Base-by-base conservation (phyloP, 306 rosid species). In the Erythrophleum fordii region DNA sequence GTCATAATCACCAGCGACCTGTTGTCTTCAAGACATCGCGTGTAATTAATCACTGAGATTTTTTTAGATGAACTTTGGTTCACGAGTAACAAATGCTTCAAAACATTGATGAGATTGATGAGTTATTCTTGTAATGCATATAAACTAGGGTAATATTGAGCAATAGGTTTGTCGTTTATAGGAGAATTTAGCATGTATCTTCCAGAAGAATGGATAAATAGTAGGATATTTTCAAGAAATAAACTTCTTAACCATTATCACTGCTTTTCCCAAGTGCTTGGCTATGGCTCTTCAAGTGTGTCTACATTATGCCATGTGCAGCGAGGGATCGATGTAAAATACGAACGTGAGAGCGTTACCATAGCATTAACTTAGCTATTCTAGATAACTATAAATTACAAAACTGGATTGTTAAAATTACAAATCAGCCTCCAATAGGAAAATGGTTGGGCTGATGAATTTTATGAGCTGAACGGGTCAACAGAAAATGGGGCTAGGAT, bases 401-500 rank as follows among this genome's bases (percentile, higher is more conserved):
- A 31, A 78, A 75, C 58, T n/a, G 59, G 62, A 75, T 34, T 65
- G 75, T 51, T 78, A 78, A 79, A 87, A 82, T 77, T 83, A 89
- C 91, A 89, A 78, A 86, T 81, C 88, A 88, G 80, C 87, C 6
- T 46, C 51, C 51, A 62, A 31, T 75, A 59, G 58, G 29, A 44
- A 55, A 52, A 46, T 31, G 53, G 64, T 45, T 83, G 84, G 85
- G 91, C 82, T 42, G 67, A 87, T 87, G 82, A 95, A 91, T 85
- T 75, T 81, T 81, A 87, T 81, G 73, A 88, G 83, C 86, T 84
- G 86, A 95, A 93, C 88, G 87, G 83, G 81, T 73, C 64, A 84
- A 53, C 74, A 87, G 83, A 81, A 88, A 87, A 83, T 74, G 86
- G 76, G 79, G 82, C 85, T 73, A 80, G 37, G 80, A 72, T 59